Conservation (phyloP, 148 eudicot genomes). For the Silene conica region DNA sequence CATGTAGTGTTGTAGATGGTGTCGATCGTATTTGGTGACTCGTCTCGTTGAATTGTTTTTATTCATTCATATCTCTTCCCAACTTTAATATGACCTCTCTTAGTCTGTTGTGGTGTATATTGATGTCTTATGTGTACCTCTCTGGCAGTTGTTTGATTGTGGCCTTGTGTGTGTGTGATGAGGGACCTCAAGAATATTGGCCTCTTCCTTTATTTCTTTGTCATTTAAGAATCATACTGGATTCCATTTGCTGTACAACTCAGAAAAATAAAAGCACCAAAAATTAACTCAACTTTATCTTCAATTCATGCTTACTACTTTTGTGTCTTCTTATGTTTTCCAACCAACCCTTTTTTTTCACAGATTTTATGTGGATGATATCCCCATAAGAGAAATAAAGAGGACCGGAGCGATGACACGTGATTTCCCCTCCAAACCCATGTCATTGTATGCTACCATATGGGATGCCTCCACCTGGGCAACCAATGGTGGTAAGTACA, state of each 20-base stretch:
- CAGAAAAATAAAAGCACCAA: slow-evolving; percentile 3
- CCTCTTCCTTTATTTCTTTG: slow-evolving; percentile 17
- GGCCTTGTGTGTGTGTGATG: slow-evolving; percentile 4
- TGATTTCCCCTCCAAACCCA: slow-evolving; percentile 86
- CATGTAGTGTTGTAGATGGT: neutral
- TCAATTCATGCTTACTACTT: slow-evolving; percentile 6
- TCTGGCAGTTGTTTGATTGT: slow-evolving; percentile 27
- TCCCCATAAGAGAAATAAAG: slow-evolving; percentile 77
- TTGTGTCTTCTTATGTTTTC: slow-evolving; percentile 12
- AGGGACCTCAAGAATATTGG: slow-evolving; percentile 30
- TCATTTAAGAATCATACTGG: slow-evolving; percentile 15
- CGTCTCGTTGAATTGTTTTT: neutral
- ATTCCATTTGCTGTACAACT: slow-evolving; percentile 24
- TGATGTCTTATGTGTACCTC: slow-evolving; percentile 17
- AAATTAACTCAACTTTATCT: slow-evolving; percentile 6
- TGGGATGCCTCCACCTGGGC: slow-evolving; percentile 98
- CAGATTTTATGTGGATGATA: slow-evolving; percentile 82
- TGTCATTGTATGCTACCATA: slow-evolving; percentile 82
- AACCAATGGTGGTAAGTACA: slow-evolving; percentile 83
- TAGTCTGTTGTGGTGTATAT: slow-evolving; percentile 22
- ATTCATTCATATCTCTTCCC: neutral
- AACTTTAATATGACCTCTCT: slow-evolving; percentile 17
- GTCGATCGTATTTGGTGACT: slow-evolving; percentile 1
- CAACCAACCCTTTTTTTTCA: slow-evolving; percentile 12
- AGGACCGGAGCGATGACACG: slow-evolving; percentile 62